Evolutionary conservation across 768 basidiomycete genomes (phyloP), one percentile per base, ranked within the genome.

Genomic region (Russula lepida): DNA sequence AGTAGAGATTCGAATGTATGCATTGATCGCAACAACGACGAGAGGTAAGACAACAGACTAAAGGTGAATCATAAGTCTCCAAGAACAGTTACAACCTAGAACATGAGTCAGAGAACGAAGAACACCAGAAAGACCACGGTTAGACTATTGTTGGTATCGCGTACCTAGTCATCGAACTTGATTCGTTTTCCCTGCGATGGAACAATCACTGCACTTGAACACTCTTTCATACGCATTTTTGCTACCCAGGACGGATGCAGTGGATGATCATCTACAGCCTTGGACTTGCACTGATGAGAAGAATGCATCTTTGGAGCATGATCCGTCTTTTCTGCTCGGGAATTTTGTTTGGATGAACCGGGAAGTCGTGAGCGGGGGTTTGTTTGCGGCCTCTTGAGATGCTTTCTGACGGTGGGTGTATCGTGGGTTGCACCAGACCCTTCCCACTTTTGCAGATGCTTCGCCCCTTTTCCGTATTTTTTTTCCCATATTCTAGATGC

Each of bases 231-330:
- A 71, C 83, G 85, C 73, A 79, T 81, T 75, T 95, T 98, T 6
- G 97, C 97, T 72, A 91, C 91, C 95, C 97, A 99, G 15, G 92
- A 95, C 2, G 97, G 95, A 74, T 99, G 97, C 58, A 97, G 65
- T 32, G 82, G 77, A 70, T 70, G 78, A 21, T 73, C 73, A 41
- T 71, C 67, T 30, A 54, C 47, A 47, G 59, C 49, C 59, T 58
- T 35, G 25, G 64, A 52, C 59, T 59, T 64, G 48, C 33, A 55
- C 55, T 37, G 57, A 37, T 23, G 64, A 51, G 51, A 57, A 27
- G 19, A 59, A 13, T 39, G 52, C 52, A 32, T 58, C 41, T 51
- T 43, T 25, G 37, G n/a, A 8, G 25, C n/a, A 33, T 28, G 4
- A 17, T 43, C 13, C 9, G 28, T 11, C 23, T 44, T 43, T 8